Evolutionary conservation across 2,329 filamentous ascomycete genomes (phyloP).

Genomic region (Ophiosphaerella narmari): DNA sequence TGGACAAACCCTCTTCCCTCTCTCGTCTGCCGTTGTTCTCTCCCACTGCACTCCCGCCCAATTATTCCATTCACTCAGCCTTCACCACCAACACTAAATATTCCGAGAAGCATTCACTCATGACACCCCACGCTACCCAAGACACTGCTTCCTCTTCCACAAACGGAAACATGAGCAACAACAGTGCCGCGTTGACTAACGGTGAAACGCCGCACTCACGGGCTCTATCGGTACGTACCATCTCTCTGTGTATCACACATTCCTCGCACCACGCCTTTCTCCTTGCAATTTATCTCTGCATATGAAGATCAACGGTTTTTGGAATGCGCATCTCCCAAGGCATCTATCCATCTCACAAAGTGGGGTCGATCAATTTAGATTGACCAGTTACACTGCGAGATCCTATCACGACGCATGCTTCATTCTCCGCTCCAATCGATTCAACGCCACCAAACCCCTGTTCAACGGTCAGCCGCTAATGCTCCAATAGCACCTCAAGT

Average conservation of each 20-base stretch:
- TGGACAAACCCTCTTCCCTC: slow-evolving; percentile 9
- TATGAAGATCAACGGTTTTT: background rate
- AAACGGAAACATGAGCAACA: slow-evolving; percentile 41
- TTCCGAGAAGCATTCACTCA: slow-evolving; percentile 12
- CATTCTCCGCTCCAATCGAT: slow-evolving; percentile 8
- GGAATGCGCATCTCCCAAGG: background rate
- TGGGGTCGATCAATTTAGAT: slow-evolving; percentile 11
- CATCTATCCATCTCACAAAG: background rate
- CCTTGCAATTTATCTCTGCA: no score
- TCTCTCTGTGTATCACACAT: background rate
- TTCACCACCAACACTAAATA: slow-evolving; percentile 5
- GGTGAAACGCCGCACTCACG: slow-evolving; percentile 47
- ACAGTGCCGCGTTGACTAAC: slow-evolving; percentile 41
- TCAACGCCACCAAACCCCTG: slow-evolving; percentile 4
- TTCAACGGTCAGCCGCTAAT: slow-evolving; percentile 7
- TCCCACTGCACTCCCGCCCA: slow-evolving; percentile 8
- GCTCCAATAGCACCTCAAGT: slow-evolving; percentile 71
- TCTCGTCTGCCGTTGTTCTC: slow-evolving; percentile 13
- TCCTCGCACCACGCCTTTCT: background rate
- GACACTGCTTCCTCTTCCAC: slow-evolving; percentile 18
- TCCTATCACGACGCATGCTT: slow-evolving; percentile 12
- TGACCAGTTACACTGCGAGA: slow-evolving; percentile 10
- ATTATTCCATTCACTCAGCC: background rate
- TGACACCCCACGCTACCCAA: slow-evolving; percentile 43
- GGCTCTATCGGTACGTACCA: slow-evolving; percentile 44